Base-by-base conservation (phyloP, 495 filamentous ascomycete genomes). In the Glutinoglossum americanum region DNA sequence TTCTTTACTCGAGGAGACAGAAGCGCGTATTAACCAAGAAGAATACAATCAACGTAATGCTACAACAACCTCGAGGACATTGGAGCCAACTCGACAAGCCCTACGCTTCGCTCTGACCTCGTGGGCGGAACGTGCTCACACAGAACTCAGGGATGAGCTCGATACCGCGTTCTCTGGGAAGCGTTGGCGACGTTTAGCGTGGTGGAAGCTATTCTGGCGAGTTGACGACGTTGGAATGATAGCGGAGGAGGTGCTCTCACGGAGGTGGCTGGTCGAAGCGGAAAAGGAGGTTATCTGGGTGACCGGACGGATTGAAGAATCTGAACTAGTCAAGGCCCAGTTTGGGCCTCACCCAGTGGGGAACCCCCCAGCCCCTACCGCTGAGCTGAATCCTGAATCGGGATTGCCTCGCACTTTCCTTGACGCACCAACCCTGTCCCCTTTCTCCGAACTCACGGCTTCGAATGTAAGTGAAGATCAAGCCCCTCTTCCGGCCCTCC, bases 141-240 rank as follows among this genome's bases (percentile, higher is more conserved):
- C 78, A 0, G 90, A 98, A 64, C 77, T 97, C 5, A 83, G 85
- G 53, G 73, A 81, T 60, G 76, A 83, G 33, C 80, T 97, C 1
- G 82, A 87, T 57, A 66, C 72, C 33, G 87, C 84, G 4, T 90
- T 94, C 62, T 66, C 75, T 13, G 79, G 78, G 39, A 72, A 70
- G 41, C 68, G 75, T 27, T 97, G 90, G 90, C 73, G 74, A 1
- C 81, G 79, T 19, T 72, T 94, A 1, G 75, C 77, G 10, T 98
- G 90, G 92, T 97, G 86, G 85, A 94, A 93, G 65, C 78, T 98
- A 13, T 82, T 94, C 64, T 96, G 88, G 87, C 81, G 84, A 13
- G 86, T 87, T 49, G 92, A 97, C 66, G 90, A 97, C 62, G 87
- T 98, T 41, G 74, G 76, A 30, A 82, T 86, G 75, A 79, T 92